Percentiles rank a stretch among this genome's conserved stretches.
phyloP scores from a whole-genome alignment of 148 eudicot species.

The Pouteria glomerata region DNA sequence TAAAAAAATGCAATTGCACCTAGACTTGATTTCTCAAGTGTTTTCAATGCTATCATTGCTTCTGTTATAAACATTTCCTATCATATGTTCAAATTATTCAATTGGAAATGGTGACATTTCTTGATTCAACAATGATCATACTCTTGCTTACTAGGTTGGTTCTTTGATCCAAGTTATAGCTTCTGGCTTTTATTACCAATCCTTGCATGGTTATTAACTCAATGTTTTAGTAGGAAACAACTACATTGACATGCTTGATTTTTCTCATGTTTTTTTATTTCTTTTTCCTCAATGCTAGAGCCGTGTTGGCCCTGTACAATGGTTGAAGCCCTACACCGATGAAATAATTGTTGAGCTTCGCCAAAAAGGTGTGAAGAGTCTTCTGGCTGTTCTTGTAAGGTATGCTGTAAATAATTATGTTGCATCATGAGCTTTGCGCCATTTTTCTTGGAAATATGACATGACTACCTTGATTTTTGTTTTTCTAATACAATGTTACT shows the following conservation, averaged over 20 bases:
- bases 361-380: constrained; percentile 76
- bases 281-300: constrained; percentile 45
- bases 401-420: constrained; percentile 22
- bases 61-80: no score
- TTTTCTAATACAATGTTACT: neutral
- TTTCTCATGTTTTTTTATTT: neutral
- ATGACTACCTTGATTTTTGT: neutral
- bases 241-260: neutral
- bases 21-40: neutral
- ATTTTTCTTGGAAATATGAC: neutral
- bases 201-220: constrained; percentile 7
- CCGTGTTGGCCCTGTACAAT: constrained; percentile 98
- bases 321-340: constrained; percentile 99
- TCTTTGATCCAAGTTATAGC: neutral
- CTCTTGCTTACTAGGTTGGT: constrained; percentile 90
- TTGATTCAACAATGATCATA: constrained; percentile 32
- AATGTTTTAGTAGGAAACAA: neutral
- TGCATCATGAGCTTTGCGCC: neutral
- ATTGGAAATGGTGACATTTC: constrained; percentile 14
- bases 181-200: neutral
- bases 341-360: constrained; percentile 98
- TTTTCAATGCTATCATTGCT: neutral
- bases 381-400: constrained; percentile 97
- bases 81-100: neutral
- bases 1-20: neutral